Percentiles rank a stretch among this genome's conserved stretches.
phyloP scores from a whole-genome alignment of 345 rosid species.

The Citrus cavaleriei region DNA sequence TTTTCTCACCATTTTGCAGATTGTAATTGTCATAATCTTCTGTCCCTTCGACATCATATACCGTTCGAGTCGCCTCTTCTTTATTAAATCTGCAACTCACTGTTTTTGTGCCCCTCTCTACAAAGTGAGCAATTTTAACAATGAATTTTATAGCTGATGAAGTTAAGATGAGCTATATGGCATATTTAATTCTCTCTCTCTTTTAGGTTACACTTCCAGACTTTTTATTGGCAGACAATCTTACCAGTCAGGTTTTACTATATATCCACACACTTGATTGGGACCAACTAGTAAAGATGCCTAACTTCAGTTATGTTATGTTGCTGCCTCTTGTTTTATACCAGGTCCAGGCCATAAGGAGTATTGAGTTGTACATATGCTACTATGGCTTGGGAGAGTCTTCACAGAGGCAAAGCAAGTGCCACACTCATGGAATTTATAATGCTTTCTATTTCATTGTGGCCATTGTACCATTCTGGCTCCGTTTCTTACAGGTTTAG shows the following conservation, averaged over 20 bases:
- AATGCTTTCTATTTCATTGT: slow-evolving; percentile 55
- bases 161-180: background rate
- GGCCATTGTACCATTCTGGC: slow-evolving; percentile 66
- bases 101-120: slow-evolving; percentile 43
- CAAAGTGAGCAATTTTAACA: slow-evolving; percentile 24
- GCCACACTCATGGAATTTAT: slow-evolving; percentile 57
- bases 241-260: slow-evolving; percentile 55
- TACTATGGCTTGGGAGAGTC: slow-evolving; percentile 64
- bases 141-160: background rate
- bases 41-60: slow-evolving; percentile 54
- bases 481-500: slow-evolving; percentile 60
- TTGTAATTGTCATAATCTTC: slow-evolving; percentile 42
- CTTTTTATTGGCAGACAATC: slow-evolving; percentile 61
- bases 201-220: slow-evolving; percentile 62
- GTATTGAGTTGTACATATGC: slow-evolving; percentile 70
- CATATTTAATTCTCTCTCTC: slow-evolving; percentile 12
- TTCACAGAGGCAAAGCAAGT: slow-evolving; percentile 49
- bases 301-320: background rate
- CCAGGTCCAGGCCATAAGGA: slow-evolving; percentile 65
- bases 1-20: slow-evolving; percentile 18
- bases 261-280: background rate
- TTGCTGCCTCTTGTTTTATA: slow-evolving; percentile 7
- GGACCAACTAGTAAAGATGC: background rate
- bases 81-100: slow-evolving; percentile 27
- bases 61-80: slow-evolving; percentile 42